Evolutionary conservation across 2,329 filamentous ascomycete species (phyloP).

Genomic region (Ploettnerulaceae sp.): DNA sequence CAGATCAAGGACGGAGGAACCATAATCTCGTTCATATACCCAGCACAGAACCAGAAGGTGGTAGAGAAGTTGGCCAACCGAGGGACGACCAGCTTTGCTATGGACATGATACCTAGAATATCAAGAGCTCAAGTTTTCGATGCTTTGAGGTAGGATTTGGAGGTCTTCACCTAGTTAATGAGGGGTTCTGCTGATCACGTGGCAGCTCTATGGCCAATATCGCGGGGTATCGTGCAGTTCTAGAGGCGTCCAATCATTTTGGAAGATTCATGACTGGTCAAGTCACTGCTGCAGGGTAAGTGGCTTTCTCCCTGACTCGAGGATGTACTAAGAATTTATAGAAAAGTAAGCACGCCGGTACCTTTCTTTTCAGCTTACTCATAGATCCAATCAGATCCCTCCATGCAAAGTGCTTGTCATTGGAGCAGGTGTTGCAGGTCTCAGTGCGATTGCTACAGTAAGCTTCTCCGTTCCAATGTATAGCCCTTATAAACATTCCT

Average conservation of each 20-base stretch:
- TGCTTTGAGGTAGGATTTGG: slow-evolving; percentile 49
- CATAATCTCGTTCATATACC: slow-evolving; percentile 78
- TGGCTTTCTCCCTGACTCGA: slow-evolving; percentile 2
- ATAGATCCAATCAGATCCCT: slow-evolving; percentile 58
- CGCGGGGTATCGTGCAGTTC: slow-evolving; percentile 85
- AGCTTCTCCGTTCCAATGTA: slow-evolving; percentile 19
- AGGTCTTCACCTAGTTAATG: not conserved
- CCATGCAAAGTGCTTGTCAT: slow-evolving; percentile 89
- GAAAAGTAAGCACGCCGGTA: slow-evolving; percentile 26
- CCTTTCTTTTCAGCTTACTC: slow-evolving; percentile 5
- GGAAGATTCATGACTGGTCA: slow-evolving; percentile 85
- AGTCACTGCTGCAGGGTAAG: slow-evolving; percentile 75
- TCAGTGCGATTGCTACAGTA: slow-evolving; percentile 80
- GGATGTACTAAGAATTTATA: slow-evolving; percentile 28
- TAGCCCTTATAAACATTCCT: slow-evolving; percentile 14
- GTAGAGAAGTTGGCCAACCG: slow-evolving; percentile 68
- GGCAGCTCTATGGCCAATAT: slow-evolving; percentile 88
- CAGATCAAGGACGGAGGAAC: slow-evolving; percentile 65
- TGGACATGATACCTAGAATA: slow-evolving; percentile 90
- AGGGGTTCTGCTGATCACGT: slow-evolving; percentile 14
- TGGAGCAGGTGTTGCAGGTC: slow-evolving; percentile 80
- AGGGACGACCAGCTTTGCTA: slow-evolving; percentile 75
- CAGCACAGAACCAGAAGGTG: slow-evolving; percentile 70
- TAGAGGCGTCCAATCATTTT: slow-evolving; percentile 86
- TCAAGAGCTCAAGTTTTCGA: slow-evolving; percentile 86